These are phyloP conservation scores for Pythium volutum DNA, from an alignment of 352 stramenopile genomes.

Conservation along the genomic window DNA sequence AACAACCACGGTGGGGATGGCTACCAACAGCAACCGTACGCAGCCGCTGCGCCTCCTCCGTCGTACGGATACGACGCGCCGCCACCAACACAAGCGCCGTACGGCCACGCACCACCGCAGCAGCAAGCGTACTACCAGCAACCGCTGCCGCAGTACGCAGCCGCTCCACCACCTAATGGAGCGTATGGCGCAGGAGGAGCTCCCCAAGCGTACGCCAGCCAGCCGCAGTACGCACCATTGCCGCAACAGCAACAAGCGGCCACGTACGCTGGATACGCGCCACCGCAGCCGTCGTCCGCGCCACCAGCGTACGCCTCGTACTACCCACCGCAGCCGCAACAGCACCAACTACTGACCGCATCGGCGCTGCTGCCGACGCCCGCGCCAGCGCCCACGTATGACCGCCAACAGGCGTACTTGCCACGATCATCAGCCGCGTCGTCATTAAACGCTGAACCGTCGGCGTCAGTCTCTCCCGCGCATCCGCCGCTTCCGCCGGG, in stretches of 20 bases:
- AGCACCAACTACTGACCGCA: not conserved
- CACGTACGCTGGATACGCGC: conserved; percentile 4
- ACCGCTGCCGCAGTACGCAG: conserved; percentile 4
- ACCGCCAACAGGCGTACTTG: conserved; percentile 21
- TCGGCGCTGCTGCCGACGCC: conserved; percentile 15
- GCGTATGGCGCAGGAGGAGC: not conserved
- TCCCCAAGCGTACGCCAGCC: not conserved
- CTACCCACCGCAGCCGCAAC: conserved; percentile 7
- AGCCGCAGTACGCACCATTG: conserved; percentile 13
- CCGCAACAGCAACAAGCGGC: conserved; percentile 12
- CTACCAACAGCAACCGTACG: not conserved
- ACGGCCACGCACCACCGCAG: conserved; percentile 4
- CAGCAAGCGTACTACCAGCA: conserved; percentile 16
- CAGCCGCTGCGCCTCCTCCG: not conserved
- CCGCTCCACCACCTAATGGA: not conserved
- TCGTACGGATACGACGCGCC: conserved; percentile 7
- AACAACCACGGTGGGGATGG: not conserved
- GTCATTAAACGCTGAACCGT: not conserved
- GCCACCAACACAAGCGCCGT: not conserved
- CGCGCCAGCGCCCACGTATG: not conserved
- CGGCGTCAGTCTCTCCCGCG: not conserved
- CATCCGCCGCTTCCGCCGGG: conserved; percentile 15
- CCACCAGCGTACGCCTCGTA: conserved; percentile 15
- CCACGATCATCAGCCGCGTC: conserved; percentile 6
- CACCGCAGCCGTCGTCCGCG: conserved; percentile 19